Percentiles rank a stretch among this genome's conserved stretches.
These are phyloP conservation scores for Chaetomiaceae sp. DNA, from an alignment of 2,329 filamentous ascomycete genomes.

Conservation along the genomic window DNA sequence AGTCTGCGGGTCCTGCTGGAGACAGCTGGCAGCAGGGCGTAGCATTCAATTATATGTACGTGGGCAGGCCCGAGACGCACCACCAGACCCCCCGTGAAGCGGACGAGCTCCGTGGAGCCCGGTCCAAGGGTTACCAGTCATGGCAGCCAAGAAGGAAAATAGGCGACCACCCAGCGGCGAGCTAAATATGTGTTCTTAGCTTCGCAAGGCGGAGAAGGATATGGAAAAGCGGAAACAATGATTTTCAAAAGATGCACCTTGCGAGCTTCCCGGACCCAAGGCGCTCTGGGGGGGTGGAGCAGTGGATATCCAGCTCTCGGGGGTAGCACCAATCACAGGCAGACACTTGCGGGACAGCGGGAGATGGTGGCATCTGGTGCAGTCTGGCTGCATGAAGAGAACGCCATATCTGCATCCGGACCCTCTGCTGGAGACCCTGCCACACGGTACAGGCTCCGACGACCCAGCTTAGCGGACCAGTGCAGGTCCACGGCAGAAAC, in stretches of 20 bases:
- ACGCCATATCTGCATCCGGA: constrained; percentile 26
- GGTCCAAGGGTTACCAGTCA: constrained; percentile 7
- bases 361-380: constrained; percentile 17
- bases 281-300: constrained; percentile 18
- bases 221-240: constrained; percentile 8
- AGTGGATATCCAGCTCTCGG: constrained; percentile 19
- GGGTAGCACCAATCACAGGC: constrained; percentile 21
- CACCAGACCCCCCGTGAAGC: not conserved
- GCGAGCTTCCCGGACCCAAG: constrained; percentile 6
- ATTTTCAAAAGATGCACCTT: constrained; percentile 4
- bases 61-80: not conserved
- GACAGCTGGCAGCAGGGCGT: not conserved
- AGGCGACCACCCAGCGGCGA: not conserved
- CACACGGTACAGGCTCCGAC: constrained; percentile 10
- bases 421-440: constrained; percentile 16
- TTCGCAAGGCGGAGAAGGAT: not conserved
- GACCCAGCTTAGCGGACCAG: constrained; percentile 20
- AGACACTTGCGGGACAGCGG: constrained; percentile 13
- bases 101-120: constrained; percentile 9
- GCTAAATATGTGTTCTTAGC: constrained; percentile 8
- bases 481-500: constrained; percentile 9
- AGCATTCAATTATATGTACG: not conserved
- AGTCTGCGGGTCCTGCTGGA: not conserved
- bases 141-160: constrained; percentile 5
- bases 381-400: constrained; percentile 18